Conservation (phyloP, 768 basidiomycete species). For the Fistulinella prunicolor region DNA sequence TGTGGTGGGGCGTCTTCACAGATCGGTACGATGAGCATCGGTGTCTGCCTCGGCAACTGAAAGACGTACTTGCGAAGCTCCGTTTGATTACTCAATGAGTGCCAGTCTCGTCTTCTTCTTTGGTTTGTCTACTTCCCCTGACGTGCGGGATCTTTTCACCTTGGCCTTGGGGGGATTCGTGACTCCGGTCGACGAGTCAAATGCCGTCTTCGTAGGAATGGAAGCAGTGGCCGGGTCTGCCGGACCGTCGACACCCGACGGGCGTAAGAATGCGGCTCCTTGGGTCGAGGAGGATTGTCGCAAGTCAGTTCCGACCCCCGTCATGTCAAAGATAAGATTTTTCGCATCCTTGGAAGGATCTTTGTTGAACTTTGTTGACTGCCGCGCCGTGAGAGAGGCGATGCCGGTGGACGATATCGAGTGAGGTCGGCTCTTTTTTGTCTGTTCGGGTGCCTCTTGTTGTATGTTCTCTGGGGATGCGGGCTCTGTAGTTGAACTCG, state of each 20-base stretch:
- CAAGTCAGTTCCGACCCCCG: constrained; percentile 50
- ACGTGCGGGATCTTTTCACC: constrained; percentile 23
- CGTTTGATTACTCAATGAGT: constrained; percentile 23
- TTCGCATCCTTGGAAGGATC: constrained; percentile 39
- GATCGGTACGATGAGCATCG: constrained; percentile 16
- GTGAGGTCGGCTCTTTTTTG: constrained; percentile 15
- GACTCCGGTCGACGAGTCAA: constrained; percentile 6
- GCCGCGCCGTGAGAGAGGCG: constrained; percentile 8
- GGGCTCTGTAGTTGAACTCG: constrained; percentile 9
- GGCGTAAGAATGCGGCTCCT: constrained; percentile 17
- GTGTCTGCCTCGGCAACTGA: constrained; percentile 16
- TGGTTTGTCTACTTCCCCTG: constrained; percentile 15
- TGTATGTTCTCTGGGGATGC: constrained; percentile 5
- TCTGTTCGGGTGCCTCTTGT: constrained; percentile 24
- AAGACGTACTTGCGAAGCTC: constrained; percentile 17
- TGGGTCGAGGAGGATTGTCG: constrained; percentile 28
- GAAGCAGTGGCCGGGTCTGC: constrained; percentile 10
- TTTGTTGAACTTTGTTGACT: constrained; percentile 15
- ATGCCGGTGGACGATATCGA: constrained; percentile 23
- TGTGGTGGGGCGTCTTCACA: constrained; percentile 11
- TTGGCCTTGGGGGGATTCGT: constrained; percentile 8
- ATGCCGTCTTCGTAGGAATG: constrained; percentile 3
- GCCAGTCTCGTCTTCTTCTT: constrained; percentile 26
- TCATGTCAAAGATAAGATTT: constrained; percentile 44
- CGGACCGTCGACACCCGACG: constrained; percentile 22